Percentiles rank a stretch among this genome's conserved stretches.
phyloP scores from a whole-genome alignment of 768 basidiomycete species.

The Udeniomyces megalosporus region DNA sequence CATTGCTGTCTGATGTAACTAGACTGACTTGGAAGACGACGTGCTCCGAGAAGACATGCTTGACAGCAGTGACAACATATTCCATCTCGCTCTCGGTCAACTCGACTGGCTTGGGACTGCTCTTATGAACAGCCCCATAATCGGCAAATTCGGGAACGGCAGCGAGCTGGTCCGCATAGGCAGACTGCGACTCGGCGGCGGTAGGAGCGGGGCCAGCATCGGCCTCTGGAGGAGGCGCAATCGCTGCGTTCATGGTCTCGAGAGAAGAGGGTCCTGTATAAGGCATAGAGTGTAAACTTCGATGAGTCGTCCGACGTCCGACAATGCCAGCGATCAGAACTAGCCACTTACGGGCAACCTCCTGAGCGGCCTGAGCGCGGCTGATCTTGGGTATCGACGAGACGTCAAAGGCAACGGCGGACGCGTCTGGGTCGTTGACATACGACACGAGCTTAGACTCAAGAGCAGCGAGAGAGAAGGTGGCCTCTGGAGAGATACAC shows the following conservation, averaged over 20 bases:
- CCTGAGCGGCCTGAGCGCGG: conserved; percentile 75
- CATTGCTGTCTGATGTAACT: background rate
- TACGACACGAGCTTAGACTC: conserved; percentile 88
- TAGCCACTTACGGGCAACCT: conserved; percentile 70
- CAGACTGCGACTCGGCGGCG: conserved; percentile 72
- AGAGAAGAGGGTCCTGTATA: conserved; percentile 65
- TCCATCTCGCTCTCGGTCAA: conserved; percentile 96
- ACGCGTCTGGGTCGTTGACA: conserved; percentile 61
- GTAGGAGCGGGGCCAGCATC: conserved; percentile 51
- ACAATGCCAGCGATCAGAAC: conserved; percentile 16
- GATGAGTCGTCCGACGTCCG: background rate
- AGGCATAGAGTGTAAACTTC: background rate
- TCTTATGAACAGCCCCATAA: conserved; percentile 78
- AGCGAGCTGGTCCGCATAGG: conserved; percentile 67
- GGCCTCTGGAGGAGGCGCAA: conserved; percentile 38
- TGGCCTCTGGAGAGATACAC: conserved; percentile 79
- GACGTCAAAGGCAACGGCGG: conserved; percentile 61
- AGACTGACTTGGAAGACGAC: conserved; percentile 79
- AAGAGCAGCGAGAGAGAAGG: conserved; percentile 75
- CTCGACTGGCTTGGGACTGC: conserved; percentile 56
- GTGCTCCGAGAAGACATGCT: conserved; percentile 90
- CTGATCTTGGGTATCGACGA: conserved; percentile 84
- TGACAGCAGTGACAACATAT: conserved; percentile 90
- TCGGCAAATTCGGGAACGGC: conserved; percentile 69
- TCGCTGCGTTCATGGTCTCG: conserved; percentile 60